Base-by-base conservation (phyloP, 2,329 filamentous ascomycete species). In the Pseudopithomyces chartarum region DNA sequence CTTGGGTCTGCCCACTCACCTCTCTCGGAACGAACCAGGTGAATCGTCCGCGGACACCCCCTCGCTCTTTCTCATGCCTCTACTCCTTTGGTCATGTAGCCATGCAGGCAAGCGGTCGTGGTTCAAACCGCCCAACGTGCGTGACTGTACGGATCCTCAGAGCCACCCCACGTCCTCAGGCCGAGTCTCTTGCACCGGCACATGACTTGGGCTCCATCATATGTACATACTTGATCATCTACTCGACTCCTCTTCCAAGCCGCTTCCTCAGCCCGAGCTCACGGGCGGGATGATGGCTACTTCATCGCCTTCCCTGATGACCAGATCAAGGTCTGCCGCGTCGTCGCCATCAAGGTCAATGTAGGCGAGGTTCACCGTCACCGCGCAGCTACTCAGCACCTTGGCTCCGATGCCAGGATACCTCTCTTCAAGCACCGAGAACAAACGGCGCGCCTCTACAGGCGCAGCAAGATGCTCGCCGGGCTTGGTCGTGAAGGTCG, bases 211-310 rank as follows among this genome's bases (percentile, higher is more conserved):
- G n/a, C n/a, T n/a, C n/a, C n/a, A n/a, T n/a, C n/a, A n/a, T n/a
- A n/a, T n/a, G n/a, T n/a, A n/a, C n/a, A n/a, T n/a, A n/a, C n/a
- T n/a, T n/a, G n/a, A n/a, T n/a, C n/a, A 29, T 29, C 26, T 29
- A 29, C 5, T 29, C 26, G 26, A 5, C 26, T 29, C 26, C 26
- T 36, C 34, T 13, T 13, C 34, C 6, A 13, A 13, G 11, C 34
- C n/a, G 11, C 47, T 20, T n/a, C 20, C n/a, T 84, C 74, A 95
- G 4, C 91, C 91, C 36, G 91, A 92, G 80, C 91, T 96, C 63
- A 96, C 92, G 10, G 92, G 91, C 33, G 92, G 91, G 55, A 96
- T 94, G 34, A 96, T 89, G 40, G 90, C 92, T 54, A 96, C 90
- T 78, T 96, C 92, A 70, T 96, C 91, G 26, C 88, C 90, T 60